A percentile compares a stretch with the other conserved stretches of the same genome.
Evolutionary conservation across 1,139 yeast genomes (phyloP).

Genomic region (Yamadazyma songkhlaensis): DNA sequence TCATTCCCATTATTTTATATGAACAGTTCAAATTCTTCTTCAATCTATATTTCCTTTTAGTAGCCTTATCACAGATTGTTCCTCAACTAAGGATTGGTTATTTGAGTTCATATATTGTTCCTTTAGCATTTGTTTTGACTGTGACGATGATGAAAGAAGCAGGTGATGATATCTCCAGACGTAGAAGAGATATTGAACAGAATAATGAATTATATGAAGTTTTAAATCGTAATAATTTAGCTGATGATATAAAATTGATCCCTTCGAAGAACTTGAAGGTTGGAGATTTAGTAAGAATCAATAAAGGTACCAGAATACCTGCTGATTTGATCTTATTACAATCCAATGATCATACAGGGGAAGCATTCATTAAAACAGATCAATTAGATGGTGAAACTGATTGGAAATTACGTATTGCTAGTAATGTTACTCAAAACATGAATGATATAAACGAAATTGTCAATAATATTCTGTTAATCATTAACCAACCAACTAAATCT

Average conservation of each 20-base stretch:
- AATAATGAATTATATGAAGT: slow-evolving; percentile 82
- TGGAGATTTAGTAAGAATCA: slow-evolving; percentile 81
- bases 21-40: slow-evolving; percentile 97
- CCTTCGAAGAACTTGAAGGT: slow-evolving; percentile 71
- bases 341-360: slow-evolving; percentile 81
- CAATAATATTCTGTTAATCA: slow-evolving; percentile 53
- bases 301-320: slow-evolving; percentile 84
- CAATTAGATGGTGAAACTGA: slow-evolving; percentile 99
- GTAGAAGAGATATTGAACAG: slow-evolving; percentile 87
- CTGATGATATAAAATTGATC: slow-evolving; percentile 35
- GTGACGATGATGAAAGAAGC: slow-evolving; percentile 98
- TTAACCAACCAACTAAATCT: slow-evolving; percentile 76
- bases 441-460: slow-evolving; percentile 34
- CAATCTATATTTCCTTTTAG: slow-evolving; percentile 85
- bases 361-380: slow-evolving; percentile 92
- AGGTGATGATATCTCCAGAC: slow-evolving; percentile 84
- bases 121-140: slow-evolving; percentile 84
- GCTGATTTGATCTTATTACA: slow-evolving; percentile 88
- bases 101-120: slow-evolving; percentile 87
- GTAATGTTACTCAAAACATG: slow-evolving; percentile 64
- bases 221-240: slow-evolving; percentile 36
- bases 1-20: slow-evolving; percentile 82
- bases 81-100: slow-evolving; percentile 93
- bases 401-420: slow-evolving; percentile 89
- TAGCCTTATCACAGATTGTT: slow-evolving; percentile 91